Conservation (phyloP, 1,284 basidiomycete species). For the Pholiota adiposa region DNA sequence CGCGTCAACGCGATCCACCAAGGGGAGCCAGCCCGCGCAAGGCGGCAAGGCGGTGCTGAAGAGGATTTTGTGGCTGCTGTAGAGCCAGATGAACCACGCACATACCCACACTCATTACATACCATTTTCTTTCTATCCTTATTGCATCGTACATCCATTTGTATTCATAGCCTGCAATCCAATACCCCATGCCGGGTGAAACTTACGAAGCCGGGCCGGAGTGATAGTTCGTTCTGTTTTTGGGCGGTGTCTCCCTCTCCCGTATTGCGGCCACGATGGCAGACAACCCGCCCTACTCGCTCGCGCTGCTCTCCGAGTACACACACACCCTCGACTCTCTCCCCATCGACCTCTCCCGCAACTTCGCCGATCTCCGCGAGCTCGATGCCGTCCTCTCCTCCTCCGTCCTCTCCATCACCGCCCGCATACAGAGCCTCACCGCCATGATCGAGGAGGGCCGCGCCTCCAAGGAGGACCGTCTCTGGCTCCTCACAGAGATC, state of each 20-base stretch:
- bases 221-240: not conserved
- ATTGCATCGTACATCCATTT: conserved; percentile 16
- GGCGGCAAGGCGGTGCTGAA: conserved; percentile 33
- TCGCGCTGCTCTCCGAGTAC: conserved; percentile 79
- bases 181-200: conserved; percentile 21
- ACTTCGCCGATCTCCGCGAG: conserved; percentile 95
- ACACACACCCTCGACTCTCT: conserved; percentile 93
- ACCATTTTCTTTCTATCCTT: conserved; percentile 9
- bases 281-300: conserved; percentile 57
- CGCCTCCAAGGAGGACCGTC: conserved; percentile 76
- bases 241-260: not conserved
- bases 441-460: conserved; percentile 75
- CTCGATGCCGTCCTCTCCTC: conserved; percentile 96
- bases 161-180: conserved; percentile 24
- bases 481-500: conserved; percentile 89
- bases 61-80: conserved; percentile 31
- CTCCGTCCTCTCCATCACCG: conserved; percentile 79
- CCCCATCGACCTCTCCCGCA: conserved; percentile 92
- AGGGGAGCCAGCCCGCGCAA: conserved; percentile 26
- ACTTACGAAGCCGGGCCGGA: conserved; percentile 10
- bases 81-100: not conserved
- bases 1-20: conserved; percentile 31
- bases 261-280: conserved; percentile 9
- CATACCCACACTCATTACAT: conserved; percentile 12
- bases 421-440: conserved; percentile 78